Conservation (phyloP, 1,139 yeast species). For the Hyphopichia buzzinii region DNA sequence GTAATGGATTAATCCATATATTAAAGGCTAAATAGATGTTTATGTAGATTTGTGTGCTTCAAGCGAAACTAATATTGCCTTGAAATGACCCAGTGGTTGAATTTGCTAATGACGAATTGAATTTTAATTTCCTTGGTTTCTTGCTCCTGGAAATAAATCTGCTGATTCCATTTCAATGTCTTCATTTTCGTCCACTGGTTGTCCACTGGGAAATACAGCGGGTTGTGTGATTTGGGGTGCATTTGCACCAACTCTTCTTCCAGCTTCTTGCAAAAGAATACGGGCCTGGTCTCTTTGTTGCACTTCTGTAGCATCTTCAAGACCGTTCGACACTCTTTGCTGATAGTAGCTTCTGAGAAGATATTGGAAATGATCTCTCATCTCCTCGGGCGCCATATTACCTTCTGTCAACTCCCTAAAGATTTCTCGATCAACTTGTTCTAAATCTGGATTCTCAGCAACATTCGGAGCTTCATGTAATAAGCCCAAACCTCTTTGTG, state of each 20-base stretch:
- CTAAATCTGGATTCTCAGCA: slow-evolving; percentile 21
- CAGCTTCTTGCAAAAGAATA: neutral
- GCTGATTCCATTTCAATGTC: slow-evolving; percentile 39
- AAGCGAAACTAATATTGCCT: too few species aligned
- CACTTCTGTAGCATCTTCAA: neutral
- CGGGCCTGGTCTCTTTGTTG: neutral
- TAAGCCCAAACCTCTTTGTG: slow-evolving; percentile 35
- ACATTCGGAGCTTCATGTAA: slow-evolving; percentile 15
- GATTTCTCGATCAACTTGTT: slow-evolving; percentile 34
- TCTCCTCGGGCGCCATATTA: slow-evolving; percentile 35
- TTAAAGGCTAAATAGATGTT: too few species aligned
- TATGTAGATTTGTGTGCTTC: too few species aligned
- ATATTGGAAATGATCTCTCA: slow-evolving; percentile 39
- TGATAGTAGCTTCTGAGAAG: slow-evolving; percentile 31
- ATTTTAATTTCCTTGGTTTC: neutral
- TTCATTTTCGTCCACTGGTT: slow-evolving; percentile 20
- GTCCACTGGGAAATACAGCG: slow-evolving; percentile 38
- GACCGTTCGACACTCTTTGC: slow-evolving; percentile 14
- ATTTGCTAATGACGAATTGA: too few species aligned
- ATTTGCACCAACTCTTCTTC: slow-evolving; percentile 12
- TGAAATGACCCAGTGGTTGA: too few species aligned
- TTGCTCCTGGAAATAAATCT: slow-evolving; percentile 31
- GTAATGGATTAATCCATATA: too few species aligned
- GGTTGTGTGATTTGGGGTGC: slow-evolving; percentile 47
- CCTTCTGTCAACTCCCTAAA: slow-evolving; percentile 35